Evolutionary conservation across 805 yeast genomes (phyloP).

Genomic region (Ogataea trehalophila): DNA sequence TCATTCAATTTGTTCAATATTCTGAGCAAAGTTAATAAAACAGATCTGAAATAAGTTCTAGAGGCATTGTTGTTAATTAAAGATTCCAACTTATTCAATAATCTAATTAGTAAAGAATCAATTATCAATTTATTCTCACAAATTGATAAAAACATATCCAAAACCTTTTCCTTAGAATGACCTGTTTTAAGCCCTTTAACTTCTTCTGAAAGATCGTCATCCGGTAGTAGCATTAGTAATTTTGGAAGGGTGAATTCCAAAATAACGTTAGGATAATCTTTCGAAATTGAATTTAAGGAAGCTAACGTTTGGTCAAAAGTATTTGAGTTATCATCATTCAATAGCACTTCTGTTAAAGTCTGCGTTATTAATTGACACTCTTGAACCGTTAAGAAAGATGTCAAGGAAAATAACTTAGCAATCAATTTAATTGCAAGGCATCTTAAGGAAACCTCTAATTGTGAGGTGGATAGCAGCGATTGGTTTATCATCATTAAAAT

Average conservation of each 20-base stretch:
- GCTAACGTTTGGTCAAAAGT: slow-evolving; percentile 49
- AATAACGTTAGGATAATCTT: slow-evolving; percentile 35
- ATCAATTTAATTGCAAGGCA: slow-evolving; percentile 63
- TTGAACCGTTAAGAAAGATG: slow-evolving; percentile 42
- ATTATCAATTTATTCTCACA: slow-evolving; percentile 39
- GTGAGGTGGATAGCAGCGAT: slow-evolving; percentile 62
- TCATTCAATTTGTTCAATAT: slow-evolving; percentile 14
- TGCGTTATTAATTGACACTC: slow-evolving; percentile 63
- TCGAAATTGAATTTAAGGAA: slow-evolving; percentile 49
- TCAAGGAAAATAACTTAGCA: slow-evolving; percentile 48
- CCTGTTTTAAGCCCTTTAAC: not conserved
- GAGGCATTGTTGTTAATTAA: slow-evolving; percentile 11
- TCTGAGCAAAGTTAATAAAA: slow-evolving; percentile 20
- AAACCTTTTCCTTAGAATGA: slow-evolving; percentile 28
- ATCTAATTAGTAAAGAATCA: slow-evolving; percentile 40
- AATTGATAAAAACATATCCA: slow-evolving; percentile 33
- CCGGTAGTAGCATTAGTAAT: slow-evolving; percentile 47
- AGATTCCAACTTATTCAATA: slow-evolving; percentile 35
- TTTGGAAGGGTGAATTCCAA: slow-evolving; percentile 49
- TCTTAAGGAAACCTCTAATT: slow-evolving; percentile 64
- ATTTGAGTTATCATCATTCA: slow-evolving; percentile 46
- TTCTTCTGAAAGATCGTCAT: slow-evolving; percentile 13
- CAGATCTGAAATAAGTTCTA: slow-evolving; percentile 18
- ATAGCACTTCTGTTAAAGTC: slow-evolving; percentile 57
- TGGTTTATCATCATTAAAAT: slow-evolving; percentile 64